These are phyloP conservation scores for Pulveroboletus sp. DNA, from an alignment of 768 basidiomycete species.

Conservation along the genomic window DNA sequence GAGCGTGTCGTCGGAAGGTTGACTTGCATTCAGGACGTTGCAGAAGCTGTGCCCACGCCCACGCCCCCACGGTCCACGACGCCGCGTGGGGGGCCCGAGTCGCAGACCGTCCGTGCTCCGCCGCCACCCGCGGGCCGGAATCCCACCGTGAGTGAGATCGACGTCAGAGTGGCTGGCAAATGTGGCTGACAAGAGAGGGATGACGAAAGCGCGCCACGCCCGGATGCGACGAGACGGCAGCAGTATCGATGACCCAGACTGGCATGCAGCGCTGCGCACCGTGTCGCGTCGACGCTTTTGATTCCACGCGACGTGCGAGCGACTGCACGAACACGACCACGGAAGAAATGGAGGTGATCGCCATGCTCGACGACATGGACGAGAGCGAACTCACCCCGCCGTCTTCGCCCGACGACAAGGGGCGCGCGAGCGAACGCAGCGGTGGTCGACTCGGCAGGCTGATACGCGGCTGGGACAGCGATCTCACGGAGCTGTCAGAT, in stretches of 20 bases:
- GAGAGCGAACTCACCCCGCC: neutral
- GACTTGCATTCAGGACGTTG: constrained; percentile 10
- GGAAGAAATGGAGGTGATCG: neutral
- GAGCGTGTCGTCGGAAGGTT: neutral
- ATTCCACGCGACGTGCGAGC: neutral
- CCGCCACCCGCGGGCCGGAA: no score
- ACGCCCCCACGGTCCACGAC: no score
- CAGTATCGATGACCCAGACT: neutral
- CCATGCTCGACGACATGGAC: neutral
- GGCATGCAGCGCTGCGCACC: constrained; percentile 16
- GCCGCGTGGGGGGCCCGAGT: no score
- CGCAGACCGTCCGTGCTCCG: no score
- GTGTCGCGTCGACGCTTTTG: constrained; percentile 9
- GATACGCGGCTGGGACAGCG: constrained; percentile 23
- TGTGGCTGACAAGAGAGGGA: no score
- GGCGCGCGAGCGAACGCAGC: constrained; percentile 1
- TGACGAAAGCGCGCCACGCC: no score
- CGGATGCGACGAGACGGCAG: constrained; percentile 19
- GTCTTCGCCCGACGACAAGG: no score
- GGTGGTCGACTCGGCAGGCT: neutral
- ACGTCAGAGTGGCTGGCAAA: neutral
- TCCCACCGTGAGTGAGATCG: no score
- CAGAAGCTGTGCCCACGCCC: neutral
- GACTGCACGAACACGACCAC: neutral
- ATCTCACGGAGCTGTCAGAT: constrained; percentile 22